A percentile compares a stretch with the other conserved stretches of the same genome.
Evolutionary conservation across 2,329 filamentous ascomycete genomes (phyloP).

Genomic region (Leptographium galeiforme): DNA sequence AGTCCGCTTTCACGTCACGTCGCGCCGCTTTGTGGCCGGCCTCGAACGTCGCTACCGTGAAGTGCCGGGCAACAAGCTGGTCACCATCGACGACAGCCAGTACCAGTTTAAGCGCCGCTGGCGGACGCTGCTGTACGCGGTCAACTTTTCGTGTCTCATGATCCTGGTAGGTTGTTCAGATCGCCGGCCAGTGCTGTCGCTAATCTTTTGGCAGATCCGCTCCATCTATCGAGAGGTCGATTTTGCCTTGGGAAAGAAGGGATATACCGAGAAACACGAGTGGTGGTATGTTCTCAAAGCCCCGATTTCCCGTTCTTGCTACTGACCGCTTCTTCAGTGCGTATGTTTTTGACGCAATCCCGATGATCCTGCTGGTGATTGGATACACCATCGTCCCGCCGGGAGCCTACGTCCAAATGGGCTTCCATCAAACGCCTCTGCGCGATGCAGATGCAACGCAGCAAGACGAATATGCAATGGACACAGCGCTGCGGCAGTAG

Average conservation of each 20-base stretch:
- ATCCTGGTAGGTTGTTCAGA: constrained; percentile 7
- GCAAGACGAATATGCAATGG: not conserved
- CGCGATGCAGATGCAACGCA: not conserved
- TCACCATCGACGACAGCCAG: constrained; percentile 12
- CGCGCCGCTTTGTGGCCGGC: constrained; percentile 20
- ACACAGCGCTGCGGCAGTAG: not conserved
- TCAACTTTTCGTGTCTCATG: constrained; percentile 17
- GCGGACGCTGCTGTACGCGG: constrained; percentile 21
- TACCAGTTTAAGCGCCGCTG: constrained; percentile 18
- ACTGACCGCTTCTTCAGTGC: not conserved
- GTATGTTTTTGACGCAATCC: constrained; percentile 19
- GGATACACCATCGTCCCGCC: constrained; percentile 18
- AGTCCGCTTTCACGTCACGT: constrained; percentile 31
- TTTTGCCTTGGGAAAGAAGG: constrained; percentile 15
- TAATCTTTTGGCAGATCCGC: constrained; percentile 12
- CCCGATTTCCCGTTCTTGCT: not conserved
- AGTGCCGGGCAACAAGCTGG: constrained; percentile 20
- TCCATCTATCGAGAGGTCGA: constrained; percentile 19
- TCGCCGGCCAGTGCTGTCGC: not conserved
- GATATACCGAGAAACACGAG: constrained; percentile 15
- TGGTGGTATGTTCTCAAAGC: constrained; percentile 13
- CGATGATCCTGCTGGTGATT: constrained; percentile 16
- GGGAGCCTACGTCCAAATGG: constrained; percentile 19
- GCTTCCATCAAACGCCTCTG: constrained; percentile 14
- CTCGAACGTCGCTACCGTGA: constrained; percentile 17